Evolutionary conservation across 2,329 filamentous ascomycete species (phyloP).

Genomic region (Hawksworthiomyces lignivorus): DNA sequence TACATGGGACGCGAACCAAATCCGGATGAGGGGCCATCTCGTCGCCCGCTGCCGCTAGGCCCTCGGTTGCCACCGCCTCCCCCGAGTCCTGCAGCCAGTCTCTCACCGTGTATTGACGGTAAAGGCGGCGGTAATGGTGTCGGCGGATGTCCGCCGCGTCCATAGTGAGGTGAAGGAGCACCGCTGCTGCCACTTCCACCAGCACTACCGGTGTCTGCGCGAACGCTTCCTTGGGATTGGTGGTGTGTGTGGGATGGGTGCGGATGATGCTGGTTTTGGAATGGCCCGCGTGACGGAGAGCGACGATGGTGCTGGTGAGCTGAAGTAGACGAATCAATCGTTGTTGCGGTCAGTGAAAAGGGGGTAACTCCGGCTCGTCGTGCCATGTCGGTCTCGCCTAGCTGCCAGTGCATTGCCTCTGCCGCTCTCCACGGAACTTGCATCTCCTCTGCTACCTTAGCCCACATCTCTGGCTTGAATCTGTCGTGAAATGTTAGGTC

Average conservation of each 20-base stretch:
- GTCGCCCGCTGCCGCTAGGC: neutral
- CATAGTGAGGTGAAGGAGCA: constrained; percentile 36
- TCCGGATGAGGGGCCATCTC: too few species aligned
- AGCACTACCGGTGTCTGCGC: constrained; percentile 32
- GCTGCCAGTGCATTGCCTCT: constrained; percentile 97
- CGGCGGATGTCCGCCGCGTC: constrained; percentile 20
- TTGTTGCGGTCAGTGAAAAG: constrained; percentile 59
- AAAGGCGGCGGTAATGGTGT: constrained; percentile 11
- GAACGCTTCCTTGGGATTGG: constrained; percentile 28
- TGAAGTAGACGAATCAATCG: constrained; percentile 27
- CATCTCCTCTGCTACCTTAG: constrained; percentile 91
- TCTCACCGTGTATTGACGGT: constrained; percentile 11
- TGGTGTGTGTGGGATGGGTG: constrained; percentile 25
- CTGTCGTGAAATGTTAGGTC: too few species aligned
- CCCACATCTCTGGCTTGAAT: constrained; percentile 98
- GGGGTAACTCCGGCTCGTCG: constrained; percentile 81
- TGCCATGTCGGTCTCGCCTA: constrained; percentile 91
- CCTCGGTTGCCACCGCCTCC: neutral
- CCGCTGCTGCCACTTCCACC: constrained; percentile 14
- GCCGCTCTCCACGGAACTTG: constrained; percentile 89
- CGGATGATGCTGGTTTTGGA: constrained; percentile 15
- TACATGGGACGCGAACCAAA: too few species aligned
- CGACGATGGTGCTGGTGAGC: constrained; percentile 24
- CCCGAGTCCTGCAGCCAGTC: constrained; percentile 24
- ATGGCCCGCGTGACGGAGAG: constrained; percentile 25